Evolutionary conservation across 2,329 filamentous ascomycete genomes (phyloP), one percentile per base, ranked within the genome.

Genomic region (Cercospora sp.): DNA sequence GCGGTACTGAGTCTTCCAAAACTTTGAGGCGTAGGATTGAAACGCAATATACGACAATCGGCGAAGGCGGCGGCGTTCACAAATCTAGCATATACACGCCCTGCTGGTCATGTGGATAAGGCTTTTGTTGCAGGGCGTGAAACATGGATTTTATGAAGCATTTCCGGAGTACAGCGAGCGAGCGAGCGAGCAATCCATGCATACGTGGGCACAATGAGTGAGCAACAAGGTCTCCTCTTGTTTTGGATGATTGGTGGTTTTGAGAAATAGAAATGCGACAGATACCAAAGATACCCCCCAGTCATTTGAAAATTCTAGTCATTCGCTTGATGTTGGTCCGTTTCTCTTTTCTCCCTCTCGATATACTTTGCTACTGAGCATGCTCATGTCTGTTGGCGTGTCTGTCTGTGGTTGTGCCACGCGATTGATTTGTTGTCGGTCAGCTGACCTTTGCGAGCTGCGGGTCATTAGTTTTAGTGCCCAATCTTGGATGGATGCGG

Each of bases 391-490:
- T n/a, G 36, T 42, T 3, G 16, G 36, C 36, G 36, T 42, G 36
- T 53, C 48, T 53, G 48, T 28, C 48, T 28, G 48, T 53, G 18
- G 20, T 53, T 7, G 48, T 53, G 48, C 48, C 48, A 55, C 48
- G 48, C 48, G 48, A 55, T 26, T n/a, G 48, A 26, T 55, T 55
- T 26, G 48, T 55, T 55, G 48, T 55, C 48, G 12, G 48, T 55
- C 48, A 55, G 48, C 23, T 55, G 48, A 55, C 12, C 23, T 28
- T 13, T 30, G 2, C 10, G 48, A 30, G 48, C 48, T 55, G 48
- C 48, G 48, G 48, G 48, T 55, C 48, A 55, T 91, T 2, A 89
- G 88, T 53, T 2, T n/a, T 55, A 28, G 48, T 55, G 48, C 48
- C 48, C 48, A n/a, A 55, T 55, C 3, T 5, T 23, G 16, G 10